Conservation (phyloP, 176 grass and related monocot genomes). For the Carex littledalei region DNA sequence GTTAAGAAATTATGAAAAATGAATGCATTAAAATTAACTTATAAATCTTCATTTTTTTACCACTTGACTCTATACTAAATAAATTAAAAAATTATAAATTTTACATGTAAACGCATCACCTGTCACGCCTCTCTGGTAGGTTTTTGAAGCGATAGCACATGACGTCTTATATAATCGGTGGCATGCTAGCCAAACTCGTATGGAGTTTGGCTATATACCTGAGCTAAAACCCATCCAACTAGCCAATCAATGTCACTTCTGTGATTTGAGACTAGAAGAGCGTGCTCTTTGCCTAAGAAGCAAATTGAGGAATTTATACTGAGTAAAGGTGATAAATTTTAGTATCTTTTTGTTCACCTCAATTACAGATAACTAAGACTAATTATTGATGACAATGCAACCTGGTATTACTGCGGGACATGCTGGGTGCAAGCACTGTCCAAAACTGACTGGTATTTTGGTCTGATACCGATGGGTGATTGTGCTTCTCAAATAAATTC, state of each 20-base stretch:
- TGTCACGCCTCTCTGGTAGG: too few relatives aligned
- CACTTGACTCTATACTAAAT: too few relatives aligned
- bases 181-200: too few relatives aligned
- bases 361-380: not conserved
- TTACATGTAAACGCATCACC: too few relatives aligned
- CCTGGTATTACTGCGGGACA: not conserved
- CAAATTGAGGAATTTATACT: not conserved
- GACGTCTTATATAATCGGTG: too few relatives aligned
- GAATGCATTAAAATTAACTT: too few relatives aligned
- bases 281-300: constrained; percentile 61
- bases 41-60: too few relatives aligned
- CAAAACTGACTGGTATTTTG: not conserved
- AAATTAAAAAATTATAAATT: too few relatives aligned
- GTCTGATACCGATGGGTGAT: not conserved
- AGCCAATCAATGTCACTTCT: constrained; percentile 90
- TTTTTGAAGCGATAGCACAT: too few relatives aligned
- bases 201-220: constrained; percentile 28
- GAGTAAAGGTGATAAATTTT: not conserved
- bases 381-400: not conserved
- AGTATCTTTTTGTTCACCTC: not conserved
- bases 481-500: not conserved
- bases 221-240: constrained; percentile 83
- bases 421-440: not conserved
- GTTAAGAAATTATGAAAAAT: too few relatives aligned
- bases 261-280: constrained; percentile 80